phyloP scores from a whole-genome alignment of 225 moss, liverwort and hornwort genomes.

The Sphagnum tenellum region DNA sequence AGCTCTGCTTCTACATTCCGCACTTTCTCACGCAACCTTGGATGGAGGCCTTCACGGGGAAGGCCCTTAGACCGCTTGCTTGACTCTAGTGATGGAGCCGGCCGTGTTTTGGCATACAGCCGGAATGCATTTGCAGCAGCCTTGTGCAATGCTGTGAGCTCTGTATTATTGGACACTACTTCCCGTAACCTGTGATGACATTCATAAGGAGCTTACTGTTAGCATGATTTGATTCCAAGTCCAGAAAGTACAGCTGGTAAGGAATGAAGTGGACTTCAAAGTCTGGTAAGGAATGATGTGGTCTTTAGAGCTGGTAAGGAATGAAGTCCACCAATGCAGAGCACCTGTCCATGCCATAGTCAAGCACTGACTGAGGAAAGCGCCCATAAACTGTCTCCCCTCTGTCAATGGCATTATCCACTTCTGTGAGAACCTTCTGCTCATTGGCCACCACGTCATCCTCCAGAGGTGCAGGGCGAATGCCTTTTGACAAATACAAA shows the following conservation, averaged over 20 bases:
- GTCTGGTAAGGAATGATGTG: no score
- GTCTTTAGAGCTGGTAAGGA: not conserved
- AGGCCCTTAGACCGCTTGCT: conserved; percentile 74
- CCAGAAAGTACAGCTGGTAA: no score
- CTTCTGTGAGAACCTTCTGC: conserved; percentile 39
- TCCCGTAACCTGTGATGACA: conserved; percentile 38
- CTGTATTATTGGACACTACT: conserved; percentile 47
- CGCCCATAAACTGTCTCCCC: conserved; percentile 87
- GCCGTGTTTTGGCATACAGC: conserved; percentile 76
- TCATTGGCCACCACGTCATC: conserved; percentile 49
- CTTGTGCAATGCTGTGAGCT: conserved; percentile 66
- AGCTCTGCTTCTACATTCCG: conserved; percentile 67
- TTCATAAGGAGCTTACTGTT: no score
- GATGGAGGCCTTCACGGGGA: conserved; percentile 79
- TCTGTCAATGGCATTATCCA: conserved; percentile 46
- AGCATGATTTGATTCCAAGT: no score
- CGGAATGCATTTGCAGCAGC: conserved; percentile 71
- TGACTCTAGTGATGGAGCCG: conserved; percentile 73
- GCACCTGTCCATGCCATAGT: conserved; percentile 67
- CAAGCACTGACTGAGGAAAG: conserved; percentile 74
- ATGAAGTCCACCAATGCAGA: not conserved
- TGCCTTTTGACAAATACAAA: conserved; percentile 76
- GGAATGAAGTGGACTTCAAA: no score
- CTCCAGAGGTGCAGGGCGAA: conserved; percentile 68
- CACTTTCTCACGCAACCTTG: conserved; percentile 49